Percentiles rank a stretch among this genome's conserved stretches.
phyloP scores from a whole-genome alignment of 306 rosid genomes.

The Lathyrus aphaca region DNA sequence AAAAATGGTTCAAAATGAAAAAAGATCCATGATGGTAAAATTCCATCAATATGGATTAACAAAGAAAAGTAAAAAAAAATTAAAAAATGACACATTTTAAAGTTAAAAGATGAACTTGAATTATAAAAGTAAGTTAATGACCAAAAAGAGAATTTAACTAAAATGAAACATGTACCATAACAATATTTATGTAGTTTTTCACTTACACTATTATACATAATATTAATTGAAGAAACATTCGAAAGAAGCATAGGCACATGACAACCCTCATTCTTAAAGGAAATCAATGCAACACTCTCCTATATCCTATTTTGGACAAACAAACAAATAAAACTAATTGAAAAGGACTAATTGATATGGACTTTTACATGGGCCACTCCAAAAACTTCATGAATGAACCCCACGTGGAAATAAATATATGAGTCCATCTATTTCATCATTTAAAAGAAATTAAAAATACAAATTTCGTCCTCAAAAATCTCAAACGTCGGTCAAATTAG shows the following conservation, averaged over 20 bases:
- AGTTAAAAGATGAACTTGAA: too few relatives aligned
- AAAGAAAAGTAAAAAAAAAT: too few relatives aligned
- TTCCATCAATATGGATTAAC: too few relatives aligned
- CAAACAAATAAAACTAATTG: conserved; percentile 34
- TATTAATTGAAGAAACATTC: conserved; percentile 2
- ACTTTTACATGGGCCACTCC: conserved; percentile 22
- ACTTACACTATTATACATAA: not conserved
- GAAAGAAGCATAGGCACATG: conserved; percentile 17
- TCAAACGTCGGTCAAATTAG: not conserved
- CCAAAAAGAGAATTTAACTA: too few relatives aligned
- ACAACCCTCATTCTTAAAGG: not conserved
- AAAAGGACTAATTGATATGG: not conserved
- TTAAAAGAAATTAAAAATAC: not conserved
- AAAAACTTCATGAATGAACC: conserved; percentile 18
- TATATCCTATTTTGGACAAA: conserved; percentile 35
- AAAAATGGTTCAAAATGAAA: too few relatives aligned
- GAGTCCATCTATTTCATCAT: not conserved
- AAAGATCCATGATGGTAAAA: too few relatives aligned
- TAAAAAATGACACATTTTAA: too few relatives aligned
- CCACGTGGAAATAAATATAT: conserved; percentile 34
- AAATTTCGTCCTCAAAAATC: not conserved
- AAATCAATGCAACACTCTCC: conserved; percentile 35
- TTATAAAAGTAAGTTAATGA: too few relatives aligned
- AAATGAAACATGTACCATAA: not conserved
- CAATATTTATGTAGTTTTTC: not conserved